Conservation (phyloP, 1,139 yeast genomes). For the Geotrichum phurueaensis region DNA sequence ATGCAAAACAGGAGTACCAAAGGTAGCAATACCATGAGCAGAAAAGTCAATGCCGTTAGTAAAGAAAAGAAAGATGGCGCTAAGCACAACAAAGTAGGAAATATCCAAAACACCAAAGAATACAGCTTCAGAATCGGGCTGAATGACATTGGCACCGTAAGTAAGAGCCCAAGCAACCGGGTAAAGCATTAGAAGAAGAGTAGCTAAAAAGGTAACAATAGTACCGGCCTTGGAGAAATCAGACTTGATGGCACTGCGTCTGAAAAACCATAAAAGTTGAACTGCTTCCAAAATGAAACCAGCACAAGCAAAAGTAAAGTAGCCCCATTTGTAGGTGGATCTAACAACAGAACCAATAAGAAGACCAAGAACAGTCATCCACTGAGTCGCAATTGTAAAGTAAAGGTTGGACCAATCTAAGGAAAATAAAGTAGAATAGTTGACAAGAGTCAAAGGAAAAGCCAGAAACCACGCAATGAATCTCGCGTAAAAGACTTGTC, state of each 20-base stretch:
- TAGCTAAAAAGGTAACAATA: slow-evolving; percentile 22
- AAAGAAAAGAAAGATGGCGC: slow-evolving; percentile 31
- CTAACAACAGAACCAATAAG: slow-evolving; percentile 50
- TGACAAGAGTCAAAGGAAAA: slow-evolving; percentile 49
- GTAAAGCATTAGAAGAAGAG: slow-evolving; percentile 40
- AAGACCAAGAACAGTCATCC: slow-evolving; percentile 48
- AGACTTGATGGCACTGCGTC: slow-evolving; percentile 21
- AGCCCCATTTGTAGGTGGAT: slow-evolving; percentile 65
- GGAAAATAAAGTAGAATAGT: slow-evolving; percentile 44
- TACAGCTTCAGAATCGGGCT: slow-evolving; percentile 61
- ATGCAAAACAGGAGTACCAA: slow-evolving; percentile 23
- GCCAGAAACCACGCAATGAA: slow-evolving; percentile 64
- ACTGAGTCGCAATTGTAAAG: slow-evolving; percentile 42
- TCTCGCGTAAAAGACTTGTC: slow-evolving; percentile 63
- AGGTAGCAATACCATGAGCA: slow-evolving; percentile 22
- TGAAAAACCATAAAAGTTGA: slow-evolving; percentile 23
- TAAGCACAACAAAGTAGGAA: slow-evolving; percentile 35
- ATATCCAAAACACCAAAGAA: slow-evolving; percentile 60
- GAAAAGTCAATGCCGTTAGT: slow-evolving; percentile 23
- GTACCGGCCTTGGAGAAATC: slow-evolving; percentile 9
- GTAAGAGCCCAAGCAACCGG: slow-evolving; percentile 57
- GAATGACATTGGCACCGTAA: slow-evolving; percentile 63
- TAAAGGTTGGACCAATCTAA: slow-evolving; percentile 38
- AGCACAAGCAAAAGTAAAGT: slow-evolving; percentile 41
- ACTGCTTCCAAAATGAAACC: slow-evolving; percentile 27